Evolutionary conservation across 2,329 filamentous ascomycete genomes (phyloP).

Genomic region (Fusarium albidum): DNA sequence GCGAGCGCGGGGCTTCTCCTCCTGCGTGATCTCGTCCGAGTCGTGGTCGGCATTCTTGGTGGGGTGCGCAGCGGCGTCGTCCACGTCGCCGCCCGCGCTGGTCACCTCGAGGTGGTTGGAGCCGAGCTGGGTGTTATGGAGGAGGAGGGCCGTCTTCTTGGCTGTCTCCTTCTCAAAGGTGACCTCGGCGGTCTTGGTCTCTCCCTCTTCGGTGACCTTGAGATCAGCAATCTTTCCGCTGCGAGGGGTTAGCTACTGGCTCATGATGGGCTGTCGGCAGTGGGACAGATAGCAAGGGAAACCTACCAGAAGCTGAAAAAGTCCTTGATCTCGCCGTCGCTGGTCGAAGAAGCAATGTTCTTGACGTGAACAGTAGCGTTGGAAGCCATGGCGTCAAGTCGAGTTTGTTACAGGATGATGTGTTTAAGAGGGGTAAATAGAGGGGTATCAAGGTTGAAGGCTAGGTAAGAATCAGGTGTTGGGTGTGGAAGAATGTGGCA

Average conservation of each 20-base stretch:
- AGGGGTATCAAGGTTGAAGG: conserved; percentile 29
- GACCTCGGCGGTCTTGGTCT: conserved; percentile 85
- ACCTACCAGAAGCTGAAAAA: conserved; percentile 96
- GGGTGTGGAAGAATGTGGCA: neutral
- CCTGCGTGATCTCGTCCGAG: conserved; percentile 81
- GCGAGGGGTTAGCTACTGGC: conserved; percentile 26
- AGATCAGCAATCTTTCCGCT: conserved; percentile 92
- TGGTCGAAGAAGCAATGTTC: conserved; percentile 84
- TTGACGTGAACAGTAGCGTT: conserved; percentile 81
- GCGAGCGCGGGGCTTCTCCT: conserved; percentile 94
- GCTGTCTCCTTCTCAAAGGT: conserved; percentile 97
- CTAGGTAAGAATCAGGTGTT: neutral
- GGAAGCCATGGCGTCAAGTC: conserved; percentile 58
- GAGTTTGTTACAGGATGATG: conserved; percentile 8
- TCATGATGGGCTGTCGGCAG: neutral
- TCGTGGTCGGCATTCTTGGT: conserved; percentile 65
- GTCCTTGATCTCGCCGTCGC: conserved; percentile 89
- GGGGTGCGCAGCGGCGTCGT: conserved; percentile 66
- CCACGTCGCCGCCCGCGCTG: conserved; percentile 70
- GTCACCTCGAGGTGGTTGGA: conserved; percentile 82
- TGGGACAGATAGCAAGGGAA: neutral
- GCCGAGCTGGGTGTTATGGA: conserved; percentile 96
- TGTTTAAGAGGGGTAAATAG: conserved; percentile 5
- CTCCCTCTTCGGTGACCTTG: conserved; percentile 74
- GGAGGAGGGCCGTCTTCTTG: conserved; percentile 93